These are phyloP conservation scores for Raphanus raphanistrum DNA, from an alignment of 345 rosid genomes.

Conservation along the genomic window DNA sequence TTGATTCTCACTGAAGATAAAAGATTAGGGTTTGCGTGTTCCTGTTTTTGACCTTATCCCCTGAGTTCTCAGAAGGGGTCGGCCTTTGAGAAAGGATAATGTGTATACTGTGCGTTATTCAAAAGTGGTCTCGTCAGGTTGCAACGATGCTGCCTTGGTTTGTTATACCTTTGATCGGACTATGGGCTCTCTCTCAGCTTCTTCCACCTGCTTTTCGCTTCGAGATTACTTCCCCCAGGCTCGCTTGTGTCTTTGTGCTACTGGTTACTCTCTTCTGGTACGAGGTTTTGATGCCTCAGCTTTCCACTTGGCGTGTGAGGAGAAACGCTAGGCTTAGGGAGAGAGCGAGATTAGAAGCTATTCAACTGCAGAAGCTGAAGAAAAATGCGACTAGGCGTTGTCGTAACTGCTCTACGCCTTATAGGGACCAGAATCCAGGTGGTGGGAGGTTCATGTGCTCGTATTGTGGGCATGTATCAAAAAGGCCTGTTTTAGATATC, in stretches of 20 bases:
- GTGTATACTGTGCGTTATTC: constrained; percentile 79
- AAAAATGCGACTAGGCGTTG: constrained; percentile 89
- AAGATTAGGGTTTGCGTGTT: constrained; percentile 48
- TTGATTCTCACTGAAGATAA: constrained; percentile 23
- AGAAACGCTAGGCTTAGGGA: constrained; percentile 82
- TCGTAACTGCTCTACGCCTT: constrained; percentile 88
- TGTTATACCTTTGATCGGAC: constrained; percentile 87
- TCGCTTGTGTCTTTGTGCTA: constrained; percentile 91
- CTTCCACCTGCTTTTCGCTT: constrained; percentile 95
- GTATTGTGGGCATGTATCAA: constrained; percentile 93
- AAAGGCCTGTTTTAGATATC: constrained; percentile 91
- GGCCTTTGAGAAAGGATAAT: constrained; percentile 61
- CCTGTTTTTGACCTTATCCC: neutral
- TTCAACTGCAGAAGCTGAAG: constrained; percentile 84
- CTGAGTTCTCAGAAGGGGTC: neutral
- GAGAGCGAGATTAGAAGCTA: constrained; percentile 84
- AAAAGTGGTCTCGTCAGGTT: constrained; percentile 46
- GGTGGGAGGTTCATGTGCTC: constrained; percentile 96
- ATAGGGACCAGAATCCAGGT: constrained; percentile 91
- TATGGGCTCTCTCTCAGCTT: constrained; percentile 98
- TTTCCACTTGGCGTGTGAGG: constrained; percentile 83
- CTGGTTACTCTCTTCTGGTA: constrained; percentile 94
- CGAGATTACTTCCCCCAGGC: constrained; percentile 88
- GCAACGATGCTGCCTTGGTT: constrained; percentile 99
- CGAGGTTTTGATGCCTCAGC: constrained; percentile 94